Base-by-base conservation (phyloP, 1,284 basidiomycete species). In the Lignosus rhinocerotis region DNA sequence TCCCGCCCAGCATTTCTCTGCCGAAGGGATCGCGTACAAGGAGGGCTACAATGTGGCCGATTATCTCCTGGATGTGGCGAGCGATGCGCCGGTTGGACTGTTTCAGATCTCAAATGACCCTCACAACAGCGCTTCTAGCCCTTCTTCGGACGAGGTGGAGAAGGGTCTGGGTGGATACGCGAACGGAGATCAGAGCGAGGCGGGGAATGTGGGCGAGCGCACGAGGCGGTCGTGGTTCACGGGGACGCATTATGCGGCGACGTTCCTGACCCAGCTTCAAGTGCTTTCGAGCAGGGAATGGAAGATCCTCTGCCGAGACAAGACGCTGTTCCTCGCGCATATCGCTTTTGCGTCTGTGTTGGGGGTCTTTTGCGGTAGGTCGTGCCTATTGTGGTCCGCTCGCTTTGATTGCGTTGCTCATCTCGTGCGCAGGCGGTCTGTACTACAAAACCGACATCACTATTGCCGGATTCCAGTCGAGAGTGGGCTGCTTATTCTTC, bases 401-500 rank as follows among this genome's bases (percentile, higher is more conserved):
- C 30, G 1, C 5, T 1, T 49, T 19, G 31, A 10, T 12, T 11
- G 19, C 11, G 25, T 38, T 60, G 41, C 49, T 47, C 14, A 31
- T 39, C 19, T 55, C 51, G 44, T 34, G 16, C 19, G 47, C 70
- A 80, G 93, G 93, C 53, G 93, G 93, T 0, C 72, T 95, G 55
- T 96, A 94, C 72, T 96, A 80, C 75, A 72, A 94, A 36, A 93
- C 92, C 0, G 83, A 82, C 46, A 73, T 82, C 11, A 89, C 85
- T 1, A 96, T 96, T 58, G 90, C 92, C 21, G 94, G 94, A 0
- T 96, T 96, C 81, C 94, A 96, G 72, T 93, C 89, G 19, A 82
- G 93, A 41, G 83, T 96, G n/a, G 94, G 94, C 31, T 91, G 88
- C 62, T 73, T 96, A 49, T 96, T 96, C 79, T 96, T 96, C 84